Base-by-base conservation (phyloP, 1,139 yeast species). In the Candida anutae region DNA sequence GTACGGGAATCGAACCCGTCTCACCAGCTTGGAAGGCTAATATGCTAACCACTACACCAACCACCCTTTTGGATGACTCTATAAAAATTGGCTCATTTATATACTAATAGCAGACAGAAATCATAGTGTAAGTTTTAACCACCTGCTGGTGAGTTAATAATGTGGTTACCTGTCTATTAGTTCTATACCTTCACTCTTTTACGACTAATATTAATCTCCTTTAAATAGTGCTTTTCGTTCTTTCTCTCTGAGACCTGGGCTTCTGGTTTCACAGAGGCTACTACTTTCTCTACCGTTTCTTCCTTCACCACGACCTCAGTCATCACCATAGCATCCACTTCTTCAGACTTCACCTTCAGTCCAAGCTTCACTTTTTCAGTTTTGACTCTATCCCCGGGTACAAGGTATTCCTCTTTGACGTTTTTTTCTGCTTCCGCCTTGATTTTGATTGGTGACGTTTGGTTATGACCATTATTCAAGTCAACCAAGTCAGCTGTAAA, bases 1-100 rank as follows among this genome's bases (percentile, higher is more conserved):
- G 72, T 74, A 72, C 77, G 82, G 77, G 81, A 75, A 74, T 75
- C 80, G 82, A 75, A 75, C 82, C 81, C 81, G 64, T 72, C 78
- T 69, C 80, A 62, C 74, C 74, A 72, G 81, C 81, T 75, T 75
- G 82, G 82, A 75, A 75, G 82, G 81, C 81, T 59, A 57, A 53
- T 53, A 62, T 64, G 68, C 57, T 63, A 62, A 52, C 69, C 69
- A 62, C 64, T 63, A 63, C 67, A 63, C 69, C 65, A 63, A 62
- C 64, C 67, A 62, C 68, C 69, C 69, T 13, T 5, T 20, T 24
- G 31, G 21, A 22, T 20, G 19, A 17, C 8, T 8, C 9, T 8
- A 8, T 17, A 17, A 10, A 17, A 17, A 17, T 17, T 17, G 8
- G 10, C 10, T 17, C n/a, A n/a, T n/a, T n/a, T n/a, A n/a, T n/a